A percentile compares a stretch with the other conserved stretches of the same genome.
These are phyloP conservation scores for Penicillium longicatenatum DNA, from an alignment of 495 filamentous ascomycete species.

Conservation along the genomic window DNA sequence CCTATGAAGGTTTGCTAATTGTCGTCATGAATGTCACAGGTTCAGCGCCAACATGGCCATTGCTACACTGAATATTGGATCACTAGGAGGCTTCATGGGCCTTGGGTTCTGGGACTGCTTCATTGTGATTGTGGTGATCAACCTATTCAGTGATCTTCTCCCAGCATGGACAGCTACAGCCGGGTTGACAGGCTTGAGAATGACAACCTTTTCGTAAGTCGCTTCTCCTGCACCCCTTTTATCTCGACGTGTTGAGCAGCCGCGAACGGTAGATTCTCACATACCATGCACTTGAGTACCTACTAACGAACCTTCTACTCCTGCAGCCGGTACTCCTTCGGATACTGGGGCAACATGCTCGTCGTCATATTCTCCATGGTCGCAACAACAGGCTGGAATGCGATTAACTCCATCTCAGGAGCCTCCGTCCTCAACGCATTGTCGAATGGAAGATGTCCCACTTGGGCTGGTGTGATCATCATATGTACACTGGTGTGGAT, in stretches of 20 bases:
- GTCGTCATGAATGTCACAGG: conserved; percentile 12
- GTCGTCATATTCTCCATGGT: conserved; percentile 33
- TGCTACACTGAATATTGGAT: conserved; percentile 65
- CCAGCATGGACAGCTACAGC: conserved; percentile 42
- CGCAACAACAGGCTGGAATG: conserved; percentile 31
- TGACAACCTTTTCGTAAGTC: conserved; percentile 42
- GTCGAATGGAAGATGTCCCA: conserved; percentile 26
- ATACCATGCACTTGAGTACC: not conserved
- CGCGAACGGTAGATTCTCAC: not conserved
- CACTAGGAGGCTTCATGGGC: conserved; percentile 42
- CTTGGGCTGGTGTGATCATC: conserved; percentile 30
- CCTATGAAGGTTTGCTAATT: not conserved
- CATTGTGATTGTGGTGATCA: conserved; percentile 60
- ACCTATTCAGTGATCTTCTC: conserved; percentile 47
- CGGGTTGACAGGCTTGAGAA: conserved; percentile 37
- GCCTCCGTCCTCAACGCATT: conserved; percentile 28
- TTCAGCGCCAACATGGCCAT: conserved; percentile 70
- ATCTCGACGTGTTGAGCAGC: not conserved
- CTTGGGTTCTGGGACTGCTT: conserved; percentile 59
- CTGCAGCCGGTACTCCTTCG: conserved; percentile 31
- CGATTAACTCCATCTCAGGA: conserved; percentile 34
- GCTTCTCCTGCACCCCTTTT: not conserved
- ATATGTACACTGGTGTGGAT: conserved; percentile 30
- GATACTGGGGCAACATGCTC: conserved; percentile 34
- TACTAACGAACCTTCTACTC: not conserved